phyloP scores from a whole-genome alignment of 2,329 filamentous ascomycete species.

The Aspergillus viridinutans region DNA sequence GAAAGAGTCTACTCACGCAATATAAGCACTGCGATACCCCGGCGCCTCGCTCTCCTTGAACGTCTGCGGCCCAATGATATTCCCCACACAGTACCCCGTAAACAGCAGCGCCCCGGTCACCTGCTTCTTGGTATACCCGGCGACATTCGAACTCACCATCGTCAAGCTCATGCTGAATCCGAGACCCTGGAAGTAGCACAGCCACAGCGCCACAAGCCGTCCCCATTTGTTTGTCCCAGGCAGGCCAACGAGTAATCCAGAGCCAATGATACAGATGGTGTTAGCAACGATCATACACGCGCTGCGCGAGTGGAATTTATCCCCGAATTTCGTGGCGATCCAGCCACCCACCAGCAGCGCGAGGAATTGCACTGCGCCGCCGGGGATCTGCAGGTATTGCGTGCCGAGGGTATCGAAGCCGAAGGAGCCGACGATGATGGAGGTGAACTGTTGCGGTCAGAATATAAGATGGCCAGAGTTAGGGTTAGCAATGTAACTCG shows the following conservation, averaged over 20 bases:
- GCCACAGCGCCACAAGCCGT: slow-evolving; percentile 54
- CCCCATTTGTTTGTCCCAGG: slow-evolving; percentile 53
- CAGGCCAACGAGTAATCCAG: slow-evolving; percentile 43
- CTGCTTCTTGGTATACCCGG: slow-evolving; percentile 10
- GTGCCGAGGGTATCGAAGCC: slow-evolving; percentile 49
- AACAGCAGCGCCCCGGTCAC: too few relatives aligned
- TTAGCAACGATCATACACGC: too few relatives aligned
- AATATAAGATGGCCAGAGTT: too few relatives aligned
- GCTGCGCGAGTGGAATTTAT: too few relatives aligned
- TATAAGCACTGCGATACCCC: slow-evolving; percentile 40
- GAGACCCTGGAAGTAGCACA: slow-evolving; percentile 53
- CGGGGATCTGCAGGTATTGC: slow-evolving; percentile 58
- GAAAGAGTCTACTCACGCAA: slow-evolving; percentile 18
- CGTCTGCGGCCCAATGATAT: slow-evolving; percentile 54
- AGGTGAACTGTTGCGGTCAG: slow-evolving; percentile 35
- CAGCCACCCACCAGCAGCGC: too few relatives aligned
- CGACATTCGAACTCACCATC: slow-evolving; percentile 51
- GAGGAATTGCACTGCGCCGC: slow-evolving; percentile 53
- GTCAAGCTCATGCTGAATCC: slow-evolving; percentile 53
- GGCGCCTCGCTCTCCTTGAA: slow-evolving; percentile 49
- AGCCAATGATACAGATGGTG: too few relatives aligned
- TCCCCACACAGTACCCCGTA: too few relatives aligned
- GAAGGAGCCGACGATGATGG: slow-evolving; percentile 47
- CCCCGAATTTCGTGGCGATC: too few relatives aligned
- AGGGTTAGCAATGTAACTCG: too few relatives aligned